Evolutionary conservation across 345 rosid genomes (phyloP), one percentile per base, ranked within the genome.

Genomic region (Cardamine occulta): DNA sequence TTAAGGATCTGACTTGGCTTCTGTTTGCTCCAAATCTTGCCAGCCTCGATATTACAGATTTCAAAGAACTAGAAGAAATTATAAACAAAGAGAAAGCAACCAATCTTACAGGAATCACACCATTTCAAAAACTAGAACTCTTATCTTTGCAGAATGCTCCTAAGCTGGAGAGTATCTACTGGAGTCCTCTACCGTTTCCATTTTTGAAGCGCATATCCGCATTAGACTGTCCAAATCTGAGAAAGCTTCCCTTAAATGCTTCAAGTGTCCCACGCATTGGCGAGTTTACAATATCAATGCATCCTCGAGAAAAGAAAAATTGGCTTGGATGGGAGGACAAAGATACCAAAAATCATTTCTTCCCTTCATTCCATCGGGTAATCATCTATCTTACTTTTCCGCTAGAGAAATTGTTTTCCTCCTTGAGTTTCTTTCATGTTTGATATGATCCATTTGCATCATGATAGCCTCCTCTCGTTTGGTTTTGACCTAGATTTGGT

Each of bases 11-110:
- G 17, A 59, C 10, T 35, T 59, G 45, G 70, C n/a, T 65, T 14
- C 3, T 64, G 21, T 47, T 42, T 47, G 69, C 69, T 44, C 55
- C 55, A 44, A 44, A 44, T 44, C 69, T 64, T n/a, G 15, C 2
- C 35, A 0, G 0, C 10, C 54, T 24, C 4, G 0, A 0, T 0
- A 42, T 64, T 14, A 4, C 0, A 0, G 0, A n/a, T 3, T 0
- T 64, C 8, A 15, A 0, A 0, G 0, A 37, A 13, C 8, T 63
- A 4, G 29, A 28, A 28, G 29, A 28, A 3, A 28, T 28, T 3
- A 28, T 28, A 28, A 28, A 28, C 29, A 29, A 29, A 42, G 35
- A 44, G 34, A 64, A 17, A 58, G 42, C 15, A 58, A 4, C 63
- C 14, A n/a, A 29, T 8, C 13, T 31, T 1, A 57, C 23, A 57